Conservation (phyloP, 441 rosid genomes). For the Theobroma grandiflorum region DNA sequence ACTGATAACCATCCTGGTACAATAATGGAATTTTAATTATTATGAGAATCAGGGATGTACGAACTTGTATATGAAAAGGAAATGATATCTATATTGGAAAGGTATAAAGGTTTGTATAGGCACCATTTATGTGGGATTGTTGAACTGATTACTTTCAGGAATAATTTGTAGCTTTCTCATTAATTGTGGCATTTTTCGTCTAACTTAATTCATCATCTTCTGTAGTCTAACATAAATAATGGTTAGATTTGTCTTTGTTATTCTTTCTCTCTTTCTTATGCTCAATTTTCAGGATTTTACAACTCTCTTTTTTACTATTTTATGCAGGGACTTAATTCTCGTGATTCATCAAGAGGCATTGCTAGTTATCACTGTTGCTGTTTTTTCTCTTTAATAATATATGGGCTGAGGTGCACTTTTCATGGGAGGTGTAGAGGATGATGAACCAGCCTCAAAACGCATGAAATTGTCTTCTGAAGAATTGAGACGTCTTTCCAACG, state of each 20-base stretch:
- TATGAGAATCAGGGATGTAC: not conserved
- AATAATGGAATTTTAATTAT: conserved; percentile 4
- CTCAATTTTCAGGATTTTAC: conserved; percentile 3
- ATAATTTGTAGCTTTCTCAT: not conserved
- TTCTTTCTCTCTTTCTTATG: conserved; percentile 2
- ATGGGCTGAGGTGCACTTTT: conserved; percentile 82
- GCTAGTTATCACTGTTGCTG: conserved; percentile 9
- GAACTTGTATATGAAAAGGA: not conserved
- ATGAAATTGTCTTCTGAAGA: conserved; percentile 57
- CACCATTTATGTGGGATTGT: conserved; percentile 8
- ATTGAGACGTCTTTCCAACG: conserved; percentile 51
- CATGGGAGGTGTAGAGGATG: conserved; percentile 86
- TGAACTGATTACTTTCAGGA: conserved; percentile 3
- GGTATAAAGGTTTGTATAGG: not conserved
- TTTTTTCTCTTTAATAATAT: conserved; percentile 40
- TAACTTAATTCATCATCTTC: not conserved
- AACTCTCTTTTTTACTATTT: conserved; percentile 12
- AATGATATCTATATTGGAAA: conserved; percentile 4
- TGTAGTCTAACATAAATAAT: conserved; percentile 2
- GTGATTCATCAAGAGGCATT: conserved; percentile 27
- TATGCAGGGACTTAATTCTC: conserved; percentile 46
- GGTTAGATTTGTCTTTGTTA: not conserved
- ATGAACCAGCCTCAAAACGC: conserved; percentile 74
- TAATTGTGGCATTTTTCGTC: not conserved
- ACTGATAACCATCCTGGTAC: not conserved